A percentile compares a stretch with the other conserved stretches of the same genome.
These are phyloP conservation scores for Fraxinus latifolia DNA, from an alignment of 305 asterid species.

Conservation along the genomic window DNA sequence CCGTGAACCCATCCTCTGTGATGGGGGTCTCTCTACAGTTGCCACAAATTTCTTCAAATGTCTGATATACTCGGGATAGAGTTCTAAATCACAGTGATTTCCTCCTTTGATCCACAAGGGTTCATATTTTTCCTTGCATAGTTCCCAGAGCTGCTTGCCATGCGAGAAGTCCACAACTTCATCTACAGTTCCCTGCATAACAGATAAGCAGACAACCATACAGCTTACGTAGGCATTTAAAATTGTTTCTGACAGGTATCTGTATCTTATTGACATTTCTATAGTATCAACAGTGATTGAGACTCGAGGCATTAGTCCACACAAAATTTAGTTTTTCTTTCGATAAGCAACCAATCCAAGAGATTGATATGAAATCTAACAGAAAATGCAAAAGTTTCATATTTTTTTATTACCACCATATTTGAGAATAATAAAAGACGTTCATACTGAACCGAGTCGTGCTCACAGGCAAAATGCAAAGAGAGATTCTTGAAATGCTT, in stretches of 20 bases:
- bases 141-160: conserved; percentile 97
- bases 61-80: conserved; percentile 77
- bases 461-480: not conserved
- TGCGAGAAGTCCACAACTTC: conserved; percentile 95
- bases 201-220: not conserved
- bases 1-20: conserved; percentile 67
- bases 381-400: not conserved
- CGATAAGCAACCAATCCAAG: not conserved
- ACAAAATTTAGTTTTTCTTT: not conserved
- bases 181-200: conserved; percentile 81
- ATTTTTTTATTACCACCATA: not conserved
- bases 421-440: not conserved
- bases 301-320: not conserved
- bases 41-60: conserved; percentile 81
- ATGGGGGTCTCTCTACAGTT: conserved; percentile 71
- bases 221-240: not conserved
- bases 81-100: conserved; percentile 80
- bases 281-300: not conserved
- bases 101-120: conserved; percentile 96
- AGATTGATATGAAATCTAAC: not conserved
- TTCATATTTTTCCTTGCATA: conserved; percentile 83
- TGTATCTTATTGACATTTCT: not conserved
- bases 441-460: not conserved
- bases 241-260: not conserved
- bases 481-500: conserved; percentile 29